Base-by-base conservation (phyloP, 164 flowering plant genomes). In the Amborella trichopoda region DNA sequence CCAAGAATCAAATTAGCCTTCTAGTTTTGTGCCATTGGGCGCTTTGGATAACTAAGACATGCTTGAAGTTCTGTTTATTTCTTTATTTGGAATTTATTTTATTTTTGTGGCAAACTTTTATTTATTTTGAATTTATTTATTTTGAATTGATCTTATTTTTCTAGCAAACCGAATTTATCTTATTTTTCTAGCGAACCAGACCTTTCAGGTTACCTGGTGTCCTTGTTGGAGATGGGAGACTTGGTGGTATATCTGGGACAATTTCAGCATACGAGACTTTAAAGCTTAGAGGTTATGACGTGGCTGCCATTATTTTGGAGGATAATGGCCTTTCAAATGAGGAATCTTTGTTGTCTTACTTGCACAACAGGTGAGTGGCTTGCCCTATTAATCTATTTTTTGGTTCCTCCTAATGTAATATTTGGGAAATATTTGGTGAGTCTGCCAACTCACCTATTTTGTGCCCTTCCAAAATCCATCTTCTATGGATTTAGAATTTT, bases 171-270 rank as follows among this genome's bases (percentile, higher is more conserved):
- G n/a, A n/a, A n/a, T n/a, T 30, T 6, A 6, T 30, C 14, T 30
- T 30, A 6, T 14, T 30, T 30, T 14, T 30, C 14, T 30, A n/a
- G 45, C 34, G 24, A 39, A 19, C 36, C 69, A 87, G 99, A 71
- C 90, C 90, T 49, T 83, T 87, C 48, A 80, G 99, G 34, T 69
- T 82, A 40, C 96, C 96, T 45, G 84, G 76, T 50, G 53, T 93
- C 70, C 95, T 93, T 60, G 91, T 87, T 39, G 99, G 99, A 27
- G 99, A 91, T 65, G 96, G 99, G 20, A 67, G 78, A 27, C 68
- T 91, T 26, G 99, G 99, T 58, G 99, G 99, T 49, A 88, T 87
- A 47, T 91, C 99, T 53, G 90, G 75, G 46, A 91, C 96, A 12
- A 72, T 91, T 46, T 74, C 99, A 41, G 95, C 99, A 26, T 84